Evolutionary conservation across 2,329 filamentous ascomycete species (phyloP), one percentile per base, ranked within the genome.

Genomic region (Fusarium nisikadoi): DNA sequence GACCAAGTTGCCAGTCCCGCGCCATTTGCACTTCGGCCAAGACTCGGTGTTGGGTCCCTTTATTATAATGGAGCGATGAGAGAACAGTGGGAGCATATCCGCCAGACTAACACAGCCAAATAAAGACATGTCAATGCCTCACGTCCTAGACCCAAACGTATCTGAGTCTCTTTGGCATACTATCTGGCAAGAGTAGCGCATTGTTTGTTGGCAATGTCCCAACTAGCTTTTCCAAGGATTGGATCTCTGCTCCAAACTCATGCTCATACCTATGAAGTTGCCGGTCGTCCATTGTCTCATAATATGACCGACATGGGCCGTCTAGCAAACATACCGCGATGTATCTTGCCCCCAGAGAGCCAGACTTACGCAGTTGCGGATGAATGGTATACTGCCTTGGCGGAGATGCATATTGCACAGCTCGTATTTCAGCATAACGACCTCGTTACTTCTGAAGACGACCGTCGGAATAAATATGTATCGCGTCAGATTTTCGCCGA

Each of bases 391-490:
- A 54, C 56, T 19, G 77, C 76, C 2, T 70, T 86, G 10, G 81
- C 83, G 5, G 80, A 84, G 8, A 78, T 84, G 66, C 80, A 86
- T 47, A 71, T 87, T 7, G 75, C 74, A 23, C 80, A 82, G 20
- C 76, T 85, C 8, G 25, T 78, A 16, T 83, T 83, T 55, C 83
- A 85, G 68, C 81, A 80, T 53, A 84, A 85, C 65, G 79, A 83
- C 42, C 70, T 80, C 1, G 73, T 84, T 5, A 64, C 65, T 1
- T 75, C 78, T 7, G 82, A 78, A 25, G 80, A 82, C 14, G 83
- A 86, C 65, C 82, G 80, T 45, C 77, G 81, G 4, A 82, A 80
- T 31, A 85, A 85, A 63, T 85, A 85, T 47, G 78, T 84, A 3
- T 79, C 82, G 10, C 81, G 81, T 7, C 79, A 82, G 39, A 61